Base-by-base conservation (phyloP, 176 grass and related monocot species). In the Typha latifolia region DNA sequence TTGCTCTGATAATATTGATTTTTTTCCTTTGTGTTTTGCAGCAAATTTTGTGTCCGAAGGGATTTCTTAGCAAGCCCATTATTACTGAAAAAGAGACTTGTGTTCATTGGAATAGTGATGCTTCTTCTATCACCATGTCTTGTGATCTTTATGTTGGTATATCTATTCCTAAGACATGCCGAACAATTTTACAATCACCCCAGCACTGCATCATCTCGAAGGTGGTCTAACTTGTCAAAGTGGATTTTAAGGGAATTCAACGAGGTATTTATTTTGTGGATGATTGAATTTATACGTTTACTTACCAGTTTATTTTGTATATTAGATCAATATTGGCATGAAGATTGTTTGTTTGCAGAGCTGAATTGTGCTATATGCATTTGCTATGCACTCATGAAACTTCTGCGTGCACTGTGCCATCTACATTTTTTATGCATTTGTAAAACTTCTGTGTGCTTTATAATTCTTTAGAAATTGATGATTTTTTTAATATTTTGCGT, bases 221-320 rank as follows among this genome's bases (percentile, higher is more conserved):
- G 95, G 62, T 99, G 95, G 95, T 99, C 95, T 70, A 99, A 90
- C 73, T 82, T 99, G 64, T 87, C 95, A 22, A 90, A 88, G 57
- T 99, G 95, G 95, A 99, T 90, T 75, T 86, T 99, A 49, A 86
- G 95, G 75, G 95, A 99, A 55, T 93, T 93, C 69, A 99, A 99
- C 22, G 95, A 99, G 95, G 95, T 99, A 79, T 21, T 59, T 59
- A 59, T 59, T 21, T 22, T 43, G 37, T 43, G 37, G 53, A 59
- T 19, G 53, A 59, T 59, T 59, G 9, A 59, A 16, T 59, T 22
- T 14, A 19, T 59, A 19, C 20, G 0, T 21, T 59, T 21, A 19
- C 18, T 59, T 16, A 19, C n/a, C 20, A 21, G 8, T 59, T 59
- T 21, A 59, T 59, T 19, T 21, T 21, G 16, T 59, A 59, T 59